Base-by-base conservation (phyloP, 148 eudicot species). In the Nepenthes gracilis region DNA sequence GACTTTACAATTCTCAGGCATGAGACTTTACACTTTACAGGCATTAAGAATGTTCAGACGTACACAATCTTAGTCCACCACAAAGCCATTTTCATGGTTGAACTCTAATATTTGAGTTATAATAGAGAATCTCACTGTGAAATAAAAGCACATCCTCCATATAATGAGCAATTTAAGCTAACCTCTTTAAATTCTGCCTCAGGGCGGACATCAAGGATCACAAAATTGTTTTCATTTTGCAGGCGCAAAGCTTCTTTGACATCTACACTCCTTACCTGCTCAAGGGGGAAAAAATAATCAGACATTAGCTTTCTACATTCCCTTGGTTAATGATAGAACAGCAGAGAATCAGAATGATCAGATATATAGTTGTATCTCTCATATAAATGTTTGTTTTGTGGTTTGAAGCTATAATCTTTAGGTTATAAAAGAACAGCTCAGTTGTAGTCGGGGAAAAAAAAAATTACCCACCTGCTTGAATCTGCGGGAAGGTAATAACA, bases 111-210 rank as follows among this genome's bases (percentile, higher is more conserved):
- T 23, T 23, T 23, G 23, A 23, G 23, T 23, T 23, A 23, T 23
- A 23, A 23, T 23, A 23, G 23, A 23, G 23, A 23, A 23, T 23
- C 23, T 49, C 10, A 49, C 11, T 45, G 11, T 11, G 8, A 45
- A 45, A 45, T 6, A 11, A 49, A 5, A 5, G 53, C 53, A 5
- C 23, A 23, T 23, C 23, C 23, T 23, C 23, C 23, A 23, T 23
- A 23, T 23, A 23, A 23, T 23, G 23, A 23, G 23, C 23, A 23
- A 23, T 23, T 23, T 23, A 23, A 12, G 53, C 53, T 49, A 49
- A 93, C 99, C 95, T 89, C 82, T 78, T 84, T 94, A 66, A 71
- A 89, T 37, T 94, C 99, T 54, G 96, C 99, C 75, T 79, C 99
- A 36, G 97, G 99, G 9, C 97, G 82, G 33, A 94, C 99, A 68